Base-by-base conservation (phyloP, 805 yeast species). In the Komagataella kurtzmanii region DNA sequence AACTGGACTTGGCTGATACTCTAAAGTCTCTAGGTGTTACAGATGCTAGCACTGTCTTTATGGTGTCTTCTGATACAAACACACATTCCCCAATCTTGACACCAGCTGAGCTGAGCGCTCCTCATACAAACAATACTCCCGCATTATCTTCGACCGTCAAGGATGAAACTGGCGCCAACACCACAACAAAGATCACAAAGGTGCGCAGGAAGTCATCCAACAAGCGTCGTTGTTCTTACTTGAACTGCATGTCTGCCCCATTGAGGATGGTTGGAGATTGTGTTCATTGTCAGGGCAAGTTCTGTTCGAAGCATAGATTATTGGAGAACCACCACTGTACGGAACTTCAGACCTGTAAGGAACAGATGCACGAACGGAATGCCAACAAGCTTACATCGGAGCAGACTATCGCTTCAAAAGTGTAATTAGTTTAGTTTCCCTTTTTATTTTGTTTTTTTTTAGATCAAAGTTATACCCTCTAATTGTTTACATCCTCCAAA, bases 251-350 rank as follows among this genome's bases (percentile, higher is more conserved):
- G 19, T 74, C 83, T n/a, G 70, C 78, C 10, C 87, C 90, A 0
- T 68, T 77, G 49, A 69, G 81, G 57, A 73, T 78, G 72, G 81
- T 87, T 47, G 97, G 97, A 49, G 89, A 83, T 64, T 88, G 97
- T 65, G 76, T 81, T 51, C 85, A 82, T 62, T 88, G 97, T 65
- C 78, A 79, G 49, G 95, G 95, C 47, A 84, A 83, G 61, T 88
- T 80, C 65, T 88, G 97, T 66, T 83, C 91, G 36, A 84, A 85
- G 60, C 97, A 88, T 69, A 76, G 97, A 52, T 72, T 88, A 52
- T 72, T 89, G 68, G 97, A 88, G 66, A 88, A 83, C 65, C 97
- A 88, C 67, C 65, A 74, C 54, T 88, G 97, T 64, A 72, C 75
- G 53, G 95, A 93, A 6, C 74, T 88, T 54, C 84, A 83, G 61